Evolutionary conservation across 2,329 filamentous ascomycete genomes (phyloP), one percentile per base, ranked within the genome.

Genomic region (Escovopsis sp.): DNA sequence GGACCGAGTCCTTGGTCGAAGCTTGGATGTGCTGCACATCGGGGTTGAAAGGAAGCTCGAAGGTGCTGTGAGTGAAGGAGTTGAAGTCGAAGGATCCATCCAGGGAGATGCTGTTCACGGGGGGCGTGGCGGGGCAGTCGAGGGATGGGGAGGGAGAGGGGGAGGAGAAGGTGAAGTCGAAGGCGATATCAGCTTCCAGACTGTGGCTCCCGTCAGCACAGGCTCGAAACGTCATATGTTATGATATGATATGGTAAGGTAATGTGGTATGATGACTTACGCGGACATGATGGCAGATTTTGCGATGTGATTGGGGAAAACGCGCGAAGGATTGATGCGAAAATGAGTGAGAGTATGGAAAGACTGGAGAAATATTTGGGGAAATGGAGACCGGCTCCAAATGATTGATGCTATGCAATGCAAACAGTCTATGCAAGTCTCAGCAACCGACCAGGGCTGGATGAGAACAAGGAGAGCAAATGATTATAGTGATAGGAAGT

Each of bases 1-100:
- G 64, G 47, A 81, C 83, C 37, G 72, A 83, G 39, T 72, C 71
- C 53, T 77, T 74, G 49, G 80, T 84, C 45, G 71, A 69, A 53
- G 74, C 75, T 55, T 77, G 76, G 57, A 66, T 68, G 58, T 84
- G 77, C 49, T 64, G 66, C 32, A 25, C 30, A 34, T 45, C 34
- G 45, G 62, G 62, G 56, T 59, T 58, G 58, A 63, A 74, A 20
- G 72, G 64, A 46, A 75, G 66, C 49, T 75, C 70, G 48, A 76
- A 63, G 44, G 78, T 61, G 43, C 71, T 67, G 36, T 38, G 37
- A 8, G 43, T 40, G 38, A 38, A 45, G 27, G 70, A 61, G 51
- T 78, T 72, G 60, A 76, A 76, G 45, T 65, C 63, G 56, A 68
- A 74, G 53, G 48, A 20, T n/a, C 42, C 41, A 39, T 45, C 47